These are phyloP conservation scores for Cladosporium oxysporum DNA, from an alignment of 2,329 filamentous ascomycete genomes.

Conservation along the genomic window DNA sequence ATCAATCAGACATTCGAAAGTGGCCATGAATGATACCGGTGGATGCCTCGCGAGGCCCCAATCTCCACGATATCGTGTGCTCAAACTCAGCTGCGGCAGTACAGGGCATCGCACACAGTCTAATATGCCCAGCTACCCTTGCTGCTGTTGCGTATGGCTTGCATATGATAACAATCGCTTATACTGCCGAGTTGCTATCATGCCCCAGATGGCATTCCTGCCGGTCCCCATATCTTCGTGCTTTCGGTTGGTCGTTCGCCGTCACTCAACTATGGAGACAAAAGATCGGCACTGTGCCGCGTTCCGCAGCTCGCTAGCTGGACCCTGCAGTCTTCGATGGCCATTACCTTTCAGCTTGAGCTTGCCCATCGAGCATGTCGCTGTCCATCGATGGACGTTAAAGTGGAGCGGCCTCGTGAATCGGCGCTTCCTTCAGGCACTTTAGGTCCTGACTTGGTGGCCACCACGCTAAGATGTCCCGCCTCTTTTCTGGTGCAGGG, in stretches of 20 bases:
- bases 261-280: neutral
- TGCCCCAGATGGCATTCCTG: neutral
- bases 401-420: constrained; percentile 1
- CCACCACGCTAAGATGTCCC: neutral
- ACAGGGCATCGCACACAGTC: neutral
- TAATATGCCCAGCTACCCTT: neutral
- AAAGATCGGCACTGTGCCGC: constrained; percentile 15
- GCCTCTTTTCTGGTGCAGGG: constrained; percentile 2
- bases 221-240: neutral
- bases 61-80: neutral
- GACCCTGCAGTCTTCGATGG: constrained; percentile 16
- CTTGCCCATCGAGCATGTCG: constrained; percentile 3
- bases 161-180: neutral
- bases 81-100: neutral
- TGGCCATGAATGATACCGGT: neutral
- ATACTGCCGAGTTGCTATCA: neutral
- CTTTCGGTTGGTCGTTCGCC: neutral
- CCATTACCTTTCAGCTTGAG: neutral
- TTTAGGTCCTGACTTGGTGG: neutral
- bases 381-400: constrained; percentile 3
- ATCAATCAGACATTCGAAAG: neutral
- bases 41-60: neutral
- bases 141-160: neutral
- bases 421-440: neutral
- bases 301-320: neutral